Evolutionary conservation across 1,284 basidiomycete species (phyloP), one percentile per base, ranked within the genome.

Genomic region (Phenoliferia sp.): DNA sequence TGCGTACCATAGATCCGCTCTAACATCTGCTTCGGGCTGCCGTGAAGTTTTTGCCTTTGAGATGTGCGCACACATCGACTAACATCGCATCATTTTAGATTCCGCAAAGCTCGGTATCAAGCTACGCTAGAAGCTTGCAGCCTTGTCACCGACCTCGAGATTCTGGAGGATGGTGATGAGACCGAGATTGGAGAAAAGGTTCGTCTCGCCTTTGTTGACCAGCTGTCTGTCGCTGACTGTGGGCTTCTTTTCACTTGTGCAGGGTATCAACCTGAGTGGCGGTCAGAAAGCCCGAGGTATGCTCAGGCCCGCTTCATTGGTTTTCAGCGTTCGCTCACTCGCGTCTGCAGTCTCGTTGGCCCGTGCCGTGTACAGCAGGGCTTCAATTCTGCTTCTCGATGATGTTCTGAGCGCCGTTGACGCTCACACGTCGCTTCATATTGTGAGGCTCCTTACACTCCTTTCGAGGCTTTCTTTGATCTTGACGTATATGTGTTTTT

Each of bases 151-250:
- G 94, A 97, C 79, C 78, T 97, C 17, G 86, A 88, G 63, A 92
- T 95, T 64, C 83, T 97, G 33, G 94, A 97, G 78, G 93, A 94
- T 75, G 91, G 94, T 3, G 95, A 99, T 75, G 52, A 69, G 59
- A 71, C 68, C 5, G 67, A 71, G 59, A 71, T 91, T 10, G 89
- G 89, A 10, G 89, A 93, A 79, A 86, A 88, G 70, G 61, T 54
- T 9, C 17, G 48, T 26, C 33, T 16, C 57, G 22, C 34, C 17
- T 6, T 59, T 10, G 22, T 29, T 22, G 2, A 29, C n/a, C 3
- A 7, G 32, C 56, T 9, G 7, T 10, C 31, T 3, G 9, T n/a
- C n/a, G 57, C 32, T 36, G n/a, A 54, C 26, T 4, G 75, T 3
- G n/a, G 29, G 48, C 22, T 32, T 10, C 9, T 9, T n/a, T n/a